Evolutionary conservation across 2,329 filamentous ascomycete genomes (phyloP).

Genomic region (Torrubiellomyces zombiae): DNA sequence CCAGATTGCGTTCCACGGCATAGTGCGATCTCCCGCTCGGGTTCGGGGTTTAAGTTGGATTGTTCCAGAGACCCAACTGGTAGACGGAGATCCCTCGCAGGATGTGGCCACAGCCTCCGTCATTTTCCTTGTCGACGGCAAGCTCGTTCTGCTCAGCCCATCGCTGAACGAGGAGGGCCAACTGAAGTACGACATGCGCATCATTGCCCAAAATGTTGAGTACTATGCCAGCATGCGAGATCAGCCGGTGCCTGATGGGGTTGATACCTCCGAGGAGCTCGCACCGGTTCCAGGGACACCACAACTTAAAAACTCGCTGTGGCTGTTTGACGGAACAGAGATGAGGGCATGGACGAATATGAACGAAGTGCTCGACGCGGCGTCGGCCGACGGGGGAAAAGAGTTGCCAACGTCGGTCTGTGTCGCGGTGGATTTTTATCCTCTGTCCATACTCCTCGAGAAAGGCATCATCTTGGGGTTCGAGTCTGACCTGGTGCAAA

Average conservation of each 20-base stretch:
- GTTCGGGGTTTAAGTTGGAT: constrained; percentile 94
- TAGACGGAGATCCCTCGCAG: constrained; percentile 84
- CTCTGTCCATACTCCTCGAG: constrained; percentile 68
- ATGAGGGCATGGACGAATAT: constrained; percentile 83
- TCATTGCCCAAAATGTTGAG: constrained; percentile 90
- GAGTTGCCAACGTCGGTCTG: constrained; percentile 61
- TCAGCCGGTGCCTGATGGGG: constrained; percentile 35
- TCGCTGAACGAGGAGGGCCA: constrained; percentile 67
- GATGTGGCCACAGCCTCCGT: constrained; percentile 90
- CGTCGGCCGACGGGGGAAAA: constrained; percentile 44
- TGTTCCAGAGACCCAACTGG: constrained; percentile 73
- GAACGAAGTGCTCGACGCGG: constrained; percentile 61
- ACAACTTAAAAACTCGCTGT: constrained; percentile 69
- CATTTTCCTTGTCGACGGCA: constrained; percentile 91
- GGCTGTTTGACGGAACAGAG: constrained; percentile 81
- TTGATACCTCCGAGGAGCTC: constrained; percentile 10
- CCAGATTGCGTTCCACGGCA: constrained; percentile 93
- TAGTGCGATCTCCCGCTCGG: constrained; percentile 80
- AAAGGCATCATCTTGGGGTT: constrained; percentile 85
- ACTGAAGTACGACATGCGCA: constrained; percentile 95
- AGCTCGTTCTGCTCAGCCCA: constrained; percentile 81
- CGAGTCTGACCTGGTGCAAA: constrained; percentile 84
- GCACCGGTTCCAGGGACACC: constrained; percentile 12
- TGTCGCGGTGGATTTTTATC: constrained; percentile 87
- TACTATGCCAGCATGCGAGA: constrained; percentile 90